Evolutionary conservation across 345 rosid genomes (phyloP).

Genomic region (Aegle marmelos): DNA sequence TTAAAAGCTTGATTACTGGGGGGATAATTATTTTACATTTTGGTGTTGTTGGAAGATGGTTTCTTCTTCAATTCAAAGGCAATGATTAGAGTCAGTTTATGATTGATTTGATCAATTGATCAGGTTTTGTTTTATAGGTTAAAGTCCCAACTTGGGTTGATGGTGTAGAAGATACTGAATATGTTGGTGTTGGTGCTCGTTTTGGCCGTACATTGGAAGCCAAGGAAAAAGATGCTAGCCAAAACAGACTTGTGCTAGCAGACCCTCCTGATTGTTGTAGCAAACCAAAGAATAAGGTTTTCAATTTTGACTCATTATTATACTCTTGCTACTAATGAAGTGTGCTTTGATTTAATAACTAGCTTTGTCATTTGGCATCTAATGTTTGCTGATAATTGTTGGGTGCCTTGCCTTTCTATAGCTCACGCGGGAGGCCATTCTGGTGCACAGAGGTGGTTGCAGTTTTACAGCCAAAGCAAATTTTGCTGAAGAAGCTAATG

Average conservation of each 20-base stretch:
- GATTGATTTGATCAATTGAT: not conserved
- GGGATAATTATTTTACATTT: not conserved
- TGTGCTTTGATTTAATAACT: not conserved
- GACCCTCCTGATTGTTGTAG: conserved; percentile 86
- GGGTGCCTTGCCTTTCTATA: conserved; percentile 26
- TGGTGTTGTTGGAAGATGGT: not conserved
- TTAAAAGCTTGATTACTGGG: not conserved
- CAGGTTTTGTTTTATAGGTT: conserved; percentile 44
- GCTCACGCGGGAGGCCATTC: conserved; percentile 64
- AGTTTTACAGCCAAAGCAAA: conserved; percentile 79
- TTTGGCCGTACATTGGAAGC: conserved; percentile 83
- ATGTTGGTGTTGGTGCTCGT: conserved; percentile 93
- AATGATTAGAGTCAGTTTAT: not conserved
- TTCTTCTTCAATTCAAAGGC: not conserved
- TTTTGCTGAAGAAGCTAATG: conserved; percentile 66
- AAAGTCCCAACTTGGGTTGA: conserved; percentile 78
- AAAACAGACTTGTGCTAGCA: conserved; percentile 50
- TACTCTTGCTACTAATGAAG: not conserved
- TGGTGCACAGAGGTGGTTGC: conserved; percentile 82
- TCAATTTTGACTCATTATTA: not conserved
- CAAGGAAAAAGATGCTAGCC: conserved; percentile 75
- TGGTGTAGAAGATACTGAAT: conserved; percentile 54
- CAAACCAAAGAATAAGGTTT: conserved; percentile 61
- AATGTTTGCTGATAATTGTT: conserved; percentile 16
- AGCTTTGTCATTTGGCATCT: not conserved